Evolutionary conservation across 768 basidiomycete species (phyloP).

Genomic region (Fomitopsis pulvina): DNA sequence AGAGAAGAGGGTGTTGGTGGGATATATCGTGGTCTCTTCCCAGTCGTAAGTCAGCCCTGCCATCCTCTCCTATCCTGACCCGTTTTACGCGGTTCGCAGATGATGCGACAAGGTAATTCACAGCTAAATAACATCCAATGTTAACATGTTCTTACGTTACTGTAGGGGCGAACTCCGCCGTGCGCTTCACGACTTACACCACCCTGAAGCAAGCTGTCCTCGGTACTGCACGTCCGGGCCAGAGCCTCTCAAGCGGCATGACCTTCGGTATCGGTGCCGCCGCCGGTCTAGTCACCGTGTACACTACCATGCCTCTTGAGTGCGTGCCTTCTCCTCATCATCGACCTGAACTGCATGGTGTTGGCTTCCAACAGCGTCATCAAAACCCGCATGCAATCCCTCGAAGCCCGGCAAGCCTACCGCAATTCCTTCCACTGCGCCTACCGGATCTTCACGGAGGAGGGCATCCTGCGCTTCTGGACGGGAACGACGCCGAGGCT

Average conservation of each 20-base stretch:
- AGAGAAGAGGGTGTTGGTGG: conserved; percentile 79
- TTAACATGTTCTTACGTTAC: background rate
- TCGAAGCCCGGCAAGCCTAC: conserved; percentile 78
- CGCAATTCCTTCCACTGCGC: conserved; percentile 94
- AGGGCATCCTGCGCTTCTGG: conserved; percentile 92
- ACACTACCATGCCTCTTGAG: conserved; percentile 84
- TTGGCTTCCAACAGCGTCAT: conserved; percentile 56
- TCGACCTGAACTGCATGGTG: background rate
- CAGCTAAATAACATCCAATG: background rate
- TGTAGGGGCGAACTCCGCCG: conserved; percentile 78
- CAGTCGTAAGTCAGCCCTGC: conserved; percentile 59
- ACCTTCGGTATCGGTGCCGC: conserved; percentile 94
- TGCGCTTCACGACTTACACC: conserved; percentile 92
- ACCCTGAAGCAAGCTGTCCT: conserved; percentile 93
- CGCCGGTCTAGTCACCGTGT: conserved; percentile 93
- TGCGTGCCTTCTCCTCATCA: conserved; percentile 26
- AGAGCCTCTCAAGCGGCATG: conserved; percentile 76
- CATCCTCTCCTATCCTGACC: background rate
- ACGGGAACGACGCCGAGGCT: conserved; percentile 91
- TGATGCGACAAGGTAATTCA: conserved; percentile 80
- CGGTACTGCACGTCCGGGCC: conserved; percentile 75
- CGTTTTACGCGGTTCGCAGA: conserved; percentile 38
- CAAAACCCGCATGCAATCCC: conserved; percentile 97
- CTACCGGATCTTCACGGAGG: conserved; percentile 90
- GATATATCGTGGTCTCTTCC: conserved; percentile 87